phyloP scores from a whole-genome alignment of 225 moss, liverwort and hornwort species.

The Physcomitrellopsis africana region DNA sequence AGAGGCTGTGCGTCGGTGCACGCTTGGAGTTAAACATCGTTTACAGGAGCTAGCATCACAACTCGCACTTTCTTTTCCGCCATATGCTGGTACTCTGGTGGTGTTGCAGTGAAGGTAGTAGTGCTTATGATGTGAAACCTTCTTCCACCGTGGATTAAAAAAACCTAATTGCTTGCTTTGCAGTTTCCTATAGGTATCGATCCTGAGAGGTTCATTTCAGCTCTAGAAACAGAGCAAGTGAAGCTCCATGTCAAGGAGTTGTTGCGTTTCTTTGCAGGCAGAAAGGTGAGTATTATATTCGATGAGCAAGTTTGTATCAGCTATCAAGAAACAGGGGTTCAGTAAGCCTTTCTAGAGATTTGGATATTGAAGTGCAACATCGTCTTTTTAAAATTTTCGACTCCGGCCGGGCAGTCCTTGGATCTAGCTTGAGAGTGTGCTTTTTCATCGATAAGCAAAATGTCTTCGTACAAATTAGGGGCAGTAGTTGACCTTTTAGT shows the following conservation, averaged over 20 bases:
- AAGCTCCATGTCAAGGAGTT: constrained; percentile 87
- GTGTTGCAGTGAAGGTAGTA: constrained; percentile 11
- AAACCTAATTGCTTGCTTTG: constrained; percentile 34
- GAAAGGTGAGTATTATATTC: constrained; percentile 56
- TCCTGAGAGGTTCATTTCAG: constrained; percentile 89
- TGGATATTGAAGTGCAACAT: constrained; percentile 20
- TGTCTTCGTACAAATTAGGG: constrained; percentile 15
- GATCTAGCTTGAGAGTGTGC: constrained; percentile 3
- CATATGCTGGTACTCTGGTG: constrained; percentile 20
- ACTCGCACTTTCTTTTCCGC: not conserved
- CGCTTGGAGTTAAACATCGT: too few species aligned
- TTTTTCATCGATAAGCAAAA: constrained; percentile 8
- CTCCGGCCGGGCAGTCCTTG: not conserved
- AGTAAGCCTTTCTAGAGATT: not conserved
- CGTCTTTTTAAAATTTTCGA: constrained; percentile 9
- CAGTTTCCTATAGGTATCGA: constrained; percentile 99
- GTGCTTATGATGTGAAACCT: not conserved
- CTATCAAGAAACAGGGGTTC: not conserved
- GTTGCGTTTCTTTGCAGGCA: constrained; percentile 77
- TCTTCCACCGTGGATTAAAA: constrained; percentile 28
- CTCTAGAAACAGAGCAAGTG: constrained; percentile 89
- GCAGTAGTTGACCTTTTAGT: not conserved
- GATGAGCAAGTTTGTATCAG: not conserved
- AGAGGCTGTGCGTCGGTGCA: not conserved
- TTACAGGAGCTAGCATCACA: too few species aligned